A percentile compares a stretch with the other conserved stretches of the same genome.
phyloP scores from a whole-genome alignment of 2,329 filamentous ascomycete genomes.

The Colletotrichum karsti region DNA sequence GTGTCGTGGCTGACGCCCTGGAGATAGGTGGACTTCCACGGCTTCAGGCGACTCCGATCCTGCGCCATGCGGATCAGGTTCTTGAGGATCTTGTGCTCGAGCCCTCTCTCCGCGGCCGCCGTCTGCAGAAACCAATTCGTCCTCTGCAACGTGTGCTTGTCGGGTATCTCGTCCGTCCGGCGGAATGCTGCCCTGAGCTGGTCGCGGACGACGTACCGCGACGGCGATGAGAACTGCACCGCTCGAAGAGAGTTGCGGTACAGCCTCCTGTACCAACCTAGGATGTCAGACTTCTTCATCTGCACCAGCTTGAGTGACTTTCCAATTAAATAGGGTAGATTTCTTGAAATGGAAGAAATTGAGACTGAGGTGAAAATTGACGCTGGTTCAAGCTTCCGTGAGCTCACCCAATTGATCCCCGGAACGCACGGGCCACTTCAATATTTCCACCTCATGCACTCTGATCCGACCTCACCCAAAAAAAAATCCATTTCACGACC shows the following conservation, averaged over 20 bases:
- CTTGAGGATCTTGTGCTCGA: conserved; percentile 78
- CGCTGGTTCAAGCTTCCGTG: neutral
- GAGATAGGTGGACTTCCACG: conserved; percentile 35
- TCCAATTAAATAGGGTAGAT: conserved; percentile 32
- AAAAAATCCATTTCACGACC: conserved; percentile 28
- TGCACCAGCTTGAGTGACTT: conserved; percentile 28
- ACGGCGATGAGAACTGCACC: conserved; percentile 75
- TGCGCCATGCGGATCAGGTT: conserved; percentile 63
- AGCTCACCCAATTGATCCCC: neutral
- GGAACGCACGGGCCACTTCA: conserved; percentile 18
- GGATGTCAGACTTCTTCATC: conserved; percentile 48
- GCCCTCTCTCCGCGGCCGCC: conserved; percentile 68
- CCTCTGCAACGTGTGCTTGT: conserved; percentile 63
- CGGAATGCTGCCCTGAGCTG: conserved; percentile 69
- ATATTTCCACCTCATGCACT: conserved; percentile 22
- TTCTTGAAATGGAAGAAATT: neutral
- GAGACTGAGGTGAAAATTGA: neutral
- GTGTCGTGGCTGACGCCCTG: neutral
- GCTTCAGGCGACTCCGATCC: conserved; percentile 41
- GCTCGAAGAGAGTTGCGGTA: conserved; percentile 74
- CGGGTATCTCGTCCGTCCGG: conserved; percentile 52
- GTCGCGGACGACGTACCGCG: conserved; percentile 69
- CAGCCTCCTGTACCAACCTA: conserved; percentile 75
- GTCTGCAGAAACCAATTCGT: conserved; percentile 77
- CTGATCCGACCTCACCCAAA: conserved; percentile 27